Conservation (phyloP, 176 grass and related monocot genomes). For the Rhipidocladum racemiflorum region DNA sequence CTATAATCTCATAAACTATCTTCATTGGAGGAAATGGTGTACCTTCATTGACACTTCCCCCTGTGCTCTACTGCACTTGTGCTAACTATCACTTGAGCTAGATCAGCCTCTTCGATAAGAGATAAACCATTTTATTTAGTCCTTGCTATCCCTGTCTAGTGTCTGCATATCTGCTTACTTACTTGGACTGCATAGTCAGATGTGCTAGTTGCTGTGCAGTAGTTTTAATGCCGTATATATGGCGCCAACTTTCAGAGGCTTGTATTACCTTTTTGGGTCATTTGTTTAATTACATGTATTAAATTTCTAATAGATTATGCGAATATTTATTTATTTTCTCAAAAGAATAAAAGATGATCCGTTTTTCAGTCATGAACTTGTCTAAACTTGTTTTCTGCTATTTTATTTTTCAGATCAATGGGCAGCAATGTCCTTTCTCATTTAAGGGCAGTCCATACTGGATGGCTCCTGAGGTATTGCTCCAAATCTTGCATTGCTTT, state of each 20-base stretch:
- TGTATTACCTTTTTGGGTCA: constrained; percentile 19
- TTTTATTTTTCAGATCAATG: constrained; percentile 76
- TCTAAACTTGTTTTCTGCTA: constrained; percentile 34
- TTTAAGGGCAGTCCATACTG: constrained; percentile 96
- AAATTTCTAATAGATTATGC: constrained; percentile 11
- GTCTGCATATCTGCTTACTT: constrained; percentile 9
- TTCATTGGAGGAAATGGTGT: not conserved
- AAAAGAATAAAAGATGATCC: not conserved
- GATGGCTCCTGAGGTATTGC: constrained; percentile 98
- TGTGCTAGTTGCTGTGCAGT: not conserved
- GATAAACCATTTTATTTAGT: constrained; percentile 7
- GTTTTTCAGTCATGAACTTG: not conserved
- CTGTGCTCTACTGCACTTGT: not conserved
- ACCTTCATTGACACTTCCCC: not conserved
- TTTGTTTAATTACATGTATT: constrained; percentile 24
- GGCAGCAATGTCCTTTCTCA: constrained; percentile 86
- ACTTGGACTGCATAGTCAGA: not conserved
- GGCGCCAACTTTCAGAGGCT: not conserved
- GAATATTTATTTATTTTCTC: constrained; percentile 6
- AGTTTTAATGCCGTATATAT: not conserved
- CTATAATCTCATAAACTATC: constrained; percentile 7
- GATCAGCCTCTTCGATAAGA: constrained; percentile 18
- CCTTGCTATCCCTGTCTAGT: not conserved
- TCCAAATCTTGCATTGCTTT: constrained; percentile 10
- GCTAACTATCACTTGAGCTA: not conserved